Evolutionary conservation across 768 basidiomycete genomes (phyloP).

Genomic region (Termitomyces heimii): DNA sequence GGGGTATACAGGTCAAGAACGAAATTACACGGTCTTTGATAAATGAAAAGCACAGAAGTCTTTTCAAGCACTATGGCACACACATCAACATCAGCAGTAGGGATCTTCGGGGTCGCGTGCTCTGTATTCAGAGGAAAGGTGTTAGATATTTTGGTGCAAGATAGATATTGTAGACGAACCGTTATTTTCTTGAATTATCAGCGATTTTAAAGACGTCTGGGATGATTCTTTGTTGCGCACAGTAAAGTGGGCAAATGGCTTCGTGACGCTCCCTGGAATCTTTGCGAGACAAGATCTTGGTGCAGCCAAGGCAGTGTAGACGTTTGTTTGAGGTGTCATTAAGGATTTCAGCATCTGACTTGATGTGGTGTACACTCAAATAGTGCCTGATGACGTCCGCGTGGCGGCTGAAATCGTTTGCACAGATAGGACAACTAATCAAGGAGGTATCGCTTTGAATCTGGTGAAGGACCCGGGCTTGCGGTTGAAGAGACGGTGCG

Average conservation of each 20-base stretch:
- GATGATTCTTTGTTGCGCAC: background rate
- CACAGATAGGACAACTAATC: slow-evolving; percentile 1
- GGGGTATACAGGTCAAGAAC: background rate
- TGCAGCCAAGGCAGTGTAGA: slow-evolving; percentile 8
- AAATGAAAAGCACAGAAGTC: background rate
- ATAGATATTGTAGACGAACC: background rate
- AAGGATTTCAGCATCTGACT: slow-evolving; percentile 5
- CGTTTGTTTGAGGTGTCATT: slow-evolving; percentile 6
- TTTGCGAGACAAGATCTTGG: slow-evolving; percentile 10
- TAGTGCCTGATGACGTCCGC: slow-evolving; percentile 10
- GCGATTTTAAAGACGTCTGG: background rate
- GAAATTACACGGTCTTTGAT: background rate
- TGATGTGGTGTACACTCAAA: slow-evolving; percentile 1
- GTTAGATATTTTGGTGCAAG: background rate
- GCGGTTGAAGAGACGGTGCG: background rate
- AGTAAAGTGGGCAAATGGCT: slow-evolving; percentile 3
- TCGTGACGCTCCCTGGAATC: slow-evolving; percentile 11
- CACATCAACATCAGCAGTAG: background rate
- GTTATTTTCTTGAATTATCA: background rate
- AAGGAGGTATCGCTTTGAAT: slow-evolving; percentile 3
- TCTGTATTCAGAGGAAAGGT: background rate
- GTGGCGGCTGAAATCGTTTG: slow-evolving; percentile 2
- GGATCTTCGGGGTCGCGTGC: background rate
- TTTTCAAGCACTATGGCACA: background rate
- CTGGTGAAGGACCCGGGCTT: background rate